Evolutionary conservation across 148 eudicot genomes (phyloP).

Genomic region (Fagopyrum esculentum): DNA sequence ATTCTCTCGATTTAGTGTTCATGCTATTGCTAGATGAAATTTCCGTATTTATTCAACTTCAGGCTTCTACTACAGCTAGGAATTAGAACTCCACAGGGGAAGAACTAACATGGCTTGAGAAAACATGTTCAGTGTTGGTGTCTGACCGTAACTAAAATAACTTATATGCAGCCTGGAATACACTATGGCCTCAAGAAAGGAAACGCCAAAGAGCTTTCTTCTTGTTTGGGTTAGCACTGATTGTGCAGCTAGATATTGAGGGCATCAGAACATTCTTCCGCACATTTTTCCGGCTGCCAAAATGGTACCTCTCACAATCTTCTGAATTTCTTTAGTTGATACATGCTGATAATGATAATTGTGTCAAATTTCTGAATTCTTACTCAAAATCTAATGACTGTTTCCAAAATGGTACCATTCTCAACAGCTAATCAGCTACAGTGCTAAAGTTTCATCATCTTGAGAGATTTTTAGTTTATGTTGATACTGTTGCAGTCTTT

Average conservation of each 20-base stretch:
- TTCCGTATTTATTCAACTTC: neutral
- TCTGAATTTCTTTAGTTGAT: neutral
- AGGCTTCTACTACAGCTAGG: neutral
- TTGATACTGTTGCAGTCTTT: neutral
- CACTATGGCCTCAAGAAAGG: constrained; percentile 99
- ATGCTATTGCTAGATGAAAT: neutral
- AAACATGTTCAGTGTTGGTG: neutral
- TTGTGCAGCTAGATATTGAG: constrained; percentile 80
- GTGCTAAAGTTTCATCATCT: neutral
- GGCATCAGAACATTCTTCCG: constrained; percentile 82
- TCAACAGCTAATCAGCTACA: no score
- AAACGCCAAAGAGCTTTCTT: constrained; percentile 95
- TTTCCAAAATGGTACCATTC: no score
- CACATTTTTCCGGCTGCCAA: constrained; percentile 84
- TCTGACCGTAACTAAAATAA: neutral
- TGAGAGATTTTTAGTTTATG: neutral
- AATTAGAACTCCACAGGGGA: neutral
- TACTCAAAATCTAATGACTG: no score
- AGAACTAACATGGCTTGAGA: neutral
- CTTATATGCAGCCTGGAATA: constrained; percentile 71
- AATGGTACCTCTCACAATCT: constrained; percentile 40
- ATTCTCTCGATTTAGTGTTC: neutral
- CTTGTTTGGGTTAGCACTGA: constrained; percentile 88
- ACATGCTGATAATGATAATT: neutral
- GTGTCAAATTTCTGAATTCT: neutral